Evolutionary conservation across 106 monocot species (phyloP).

Genomic region (Dioscorea zingiberensis): DNA sequence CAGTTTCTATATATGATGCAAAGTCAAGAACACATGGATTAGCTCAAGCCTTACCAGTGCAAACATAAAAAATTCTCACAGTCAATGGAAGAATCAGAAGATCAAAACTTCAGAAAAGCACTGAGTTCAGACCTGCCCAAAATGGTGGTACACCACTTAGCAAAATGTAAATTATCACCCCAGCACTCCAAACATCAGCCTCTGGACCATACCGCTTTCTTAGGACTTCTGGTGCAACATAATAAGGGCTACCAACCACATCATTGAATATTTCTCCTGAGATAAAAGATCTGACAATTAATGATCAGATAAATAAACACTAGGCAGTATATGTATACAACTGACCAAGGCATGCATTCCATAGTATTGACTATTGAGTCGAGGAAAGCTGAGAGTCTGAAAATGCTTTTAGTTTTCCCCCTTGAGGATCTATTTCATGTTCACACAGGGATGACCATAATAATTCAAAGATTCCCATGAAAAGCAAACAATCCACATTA

Average conservation of each 20-base stretch:
- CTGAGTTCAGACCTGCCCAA: conserved; percentile 42
- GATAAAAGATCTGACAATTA: conserved; percentile 12
- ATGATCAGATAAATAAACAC: neutral
- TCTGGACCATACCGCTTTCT: conserved; percentile 57
- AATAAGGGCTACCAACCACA: conserved; percentile 77
- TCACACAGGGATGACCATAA: too few species aligned
- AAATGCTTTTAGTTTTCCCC: too few species aligned
- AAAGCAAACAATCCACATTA: too few species aligned
- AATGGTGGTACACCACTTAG: conserved; percentile 67
- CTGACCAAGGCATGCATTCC: too few species aligned
- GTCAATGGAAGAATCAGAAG: too few species aligned
- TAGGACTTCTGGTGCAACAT: conserved; percentile 68
- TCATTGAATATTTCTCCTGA: conserved; percentile 58
- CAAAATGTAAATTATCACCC: conserved; percentile 64
- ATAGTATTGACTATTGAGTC: too few species aligned
- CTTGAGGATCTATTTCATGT: too few species aligned
- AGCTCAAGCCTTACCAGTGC: too few species aligned
- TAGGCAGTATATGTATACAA: neutral
- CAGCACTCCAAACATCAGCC: conserved; percentile 73
- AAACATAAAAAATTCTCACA: too few species aligned
- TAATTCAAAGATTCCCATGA: too few species aligned
- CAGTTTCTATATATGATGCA: conserved; percentile 29
- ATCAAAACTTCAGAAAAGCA: too few species aligned
- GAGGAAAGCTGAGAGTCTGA: too few species aligned
- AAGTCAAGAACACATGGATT: neutral